Percentiles rank a stretch among this genome's conserved stretches.
These are phyloP conservation scores for Adansonia grandidieri DNA, from an alignment of 441 rosid species.

Conservation along the genomic window DNA sequence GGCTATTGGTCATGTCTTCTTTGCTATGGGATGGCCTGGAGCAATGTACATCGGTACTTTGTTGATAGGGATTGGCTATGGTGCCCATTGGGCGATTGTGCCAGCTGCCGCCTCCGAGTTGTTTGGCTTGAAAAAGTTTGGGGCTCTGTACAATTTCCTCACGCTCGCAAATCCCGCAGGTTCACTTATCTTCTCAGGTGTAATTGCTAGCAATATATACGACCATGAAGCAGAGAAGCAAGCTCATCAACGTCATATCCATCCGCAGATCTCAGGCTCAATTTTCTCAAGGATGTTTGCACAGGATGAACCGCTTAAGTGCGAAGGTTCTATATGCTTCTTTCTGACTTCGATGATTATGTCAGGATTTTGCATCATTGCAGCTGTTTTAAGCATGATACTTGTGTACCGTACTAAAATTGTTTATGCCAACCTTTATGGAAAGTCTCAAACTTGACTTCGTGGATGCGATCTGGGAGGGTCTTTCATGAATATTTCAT, in stretches of 20 bases:
- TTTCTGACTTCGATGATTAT: conserved; percentile 87
- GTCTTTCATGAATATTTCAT: background rate
- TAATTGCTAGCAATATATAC: conserved; percentile 83
- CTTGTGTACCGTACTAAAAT: conserved; percentile 78
- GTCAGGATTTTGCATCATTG: conserved; percentile 83
- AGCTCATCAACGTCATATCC: conserved; percentile 45
- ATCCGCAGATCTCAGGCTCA: conserved; percentile 20
- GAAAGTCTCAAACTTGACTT: conserved; percentile 56
- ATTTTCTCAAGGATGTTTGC: conserved; percentile 35
- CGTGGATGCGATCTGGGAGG: conserved; percentile 7
- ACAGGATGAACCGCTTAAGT: conserved; percentile 58
- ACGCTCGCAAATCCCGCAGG: conserved; percentile 93
- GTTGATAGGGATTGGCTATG: conserved; percentile 87
- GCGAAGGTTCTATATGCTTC: conserved; percentile 80
- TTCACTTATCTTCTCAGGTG: conserved; percentile 85
- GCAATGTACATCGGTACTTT: conserved; percentile 83
- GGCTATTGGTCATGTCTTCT: conserved; percentile 85
- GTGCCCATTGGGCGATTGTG: conserved; percentile 97
- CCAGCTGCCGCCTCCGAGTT: conserved; percentile 96
- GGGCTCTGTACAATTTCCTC: conserved; percentile 92
- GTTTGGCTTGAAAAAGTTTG: conserved; percentile 90
- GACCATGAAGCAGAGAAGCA: conserved; percentile 89
- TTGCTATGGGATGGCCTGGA: conserved; percentile 93
- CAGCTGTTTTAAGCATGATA: conserved; percentile 68
- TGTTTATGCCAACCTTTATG: conserved; percentile 76